phyloP scores from a whole-genome alignment of 768 basidiomycete species.

The Rhodosporidiobolus odoratus region DNA sequence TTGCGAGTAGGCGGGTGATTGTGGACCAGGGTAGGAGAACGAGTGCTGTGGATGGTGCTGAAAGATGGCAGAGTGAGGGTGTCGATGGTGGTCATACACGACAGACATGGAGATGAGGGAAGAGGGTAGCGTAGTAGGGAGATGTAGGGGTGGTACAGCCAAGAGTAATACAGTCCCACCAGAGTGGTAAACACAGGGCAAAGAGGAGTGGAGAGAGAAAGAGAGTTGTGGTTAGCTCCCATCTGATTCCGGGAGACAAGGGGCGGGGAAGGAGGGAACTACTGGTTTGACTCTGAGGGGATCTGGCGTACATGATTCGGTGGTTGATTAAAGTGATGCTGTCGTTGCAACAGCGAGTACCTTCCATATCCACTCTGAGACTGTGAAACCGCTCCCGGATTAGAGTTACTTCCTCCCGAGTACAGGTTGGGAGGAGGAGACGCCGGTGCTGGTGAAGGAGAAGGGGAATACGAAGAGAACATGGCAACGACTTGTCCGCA shows the following conservation, averaged over 20 bases:
- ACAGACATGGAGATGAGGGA: no score
- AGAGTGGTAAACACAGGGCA: background rate
- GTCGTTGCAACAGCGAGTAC: conserved; percentile 31
- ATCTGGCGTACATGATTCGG: conserved; percentile 33
- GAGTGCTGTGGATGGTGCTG: conserved; percentile 21
- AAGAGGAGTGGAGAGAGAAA: background rate
- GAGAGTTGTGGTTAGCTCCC: background rate
- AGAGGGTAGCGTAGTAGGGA: no score
- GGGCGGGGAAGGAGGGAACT: background rate
- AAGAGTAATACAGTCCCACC: background rate
- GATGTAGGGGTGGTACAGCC: no score
- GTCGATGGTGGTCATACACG: background rate
- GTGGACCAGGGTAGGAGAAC: conserved; percentile 30
- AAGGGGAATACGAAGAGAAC: conserved; percentile 17
- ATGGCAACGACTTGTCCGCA: conserved; percentile 2
- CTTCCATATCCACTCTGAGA: background rate
- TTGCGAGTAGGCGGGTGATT: conserved; percentile 28
- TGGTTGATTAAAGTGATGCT: conserved; percentile 17
- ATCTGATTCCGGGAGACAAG: background rate
- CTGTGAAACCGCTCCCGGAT: no score
- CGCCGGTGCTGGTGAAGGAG: conserved; percentile 27
- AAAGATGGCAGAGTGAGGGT: no score
- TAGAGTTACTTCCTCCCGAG: no score
- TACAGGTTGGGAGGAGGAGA: conserved; percentile 25
- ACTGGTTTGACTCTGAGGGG: no score